These are phyloP conservation scores for Cryphonectria japonica DNA, from an alignment of 2,329 filamentous ascomycete genomes.

Conservation along the genomic window DNA sequence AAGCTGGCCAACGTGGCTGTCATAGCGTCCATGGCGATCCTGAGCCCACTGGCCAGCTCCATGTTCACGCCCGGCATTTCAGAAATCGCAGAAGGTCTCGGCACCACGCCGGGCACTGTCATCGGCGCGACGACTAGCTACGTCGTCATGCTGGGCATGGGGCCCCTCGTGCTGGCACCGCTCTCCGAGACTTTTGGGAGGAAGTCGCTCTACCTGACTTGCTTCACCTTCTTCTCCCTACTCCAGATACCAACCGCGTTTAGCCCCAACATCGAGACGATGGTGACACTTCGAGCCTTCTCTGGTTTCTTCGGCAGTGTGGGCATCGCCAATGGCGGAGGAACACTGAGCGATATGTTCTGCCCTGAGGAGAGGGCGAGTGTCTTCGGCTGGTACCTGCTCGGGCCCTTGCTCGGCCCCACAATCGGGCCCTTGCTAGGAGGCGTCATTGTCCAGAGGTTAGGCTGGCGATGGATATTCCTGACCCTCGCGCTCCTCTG, in stretches of 20 bases:
- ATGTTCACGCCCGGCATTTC: constrained; percentile 27
- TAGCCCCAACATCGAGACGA: constrained; percentile 23
- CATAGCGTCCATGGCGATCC: constrained; percentile 26
- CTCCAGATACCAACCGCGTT: constrained; percentile 24
- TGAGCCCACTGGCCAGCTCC: constrained; percentile 28
- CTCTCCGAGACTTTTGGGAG: constrained; percentile 26
- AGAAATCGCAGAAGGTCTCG: constrained; percentile 21
- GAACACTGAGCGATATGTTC: constrained; percentile 28
- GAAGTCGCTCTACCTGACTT: constrained; percentile 18
- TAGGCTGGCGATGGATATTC: constrained; percentile 27
- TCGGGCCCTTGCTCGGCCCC: constrained; percentile 24
- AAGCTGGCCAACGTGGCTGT: constrained; percentile 27
- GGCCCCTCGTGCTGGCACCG: constrained; percentile 24
- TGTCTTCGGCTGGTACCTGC: constrained; percentile 25
- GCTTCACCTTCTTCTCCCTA: constrained; percentile 24
- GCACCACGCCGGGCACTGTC: constrained; percentile 20
- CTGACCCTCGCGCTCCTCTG: constrained; percentile 19
- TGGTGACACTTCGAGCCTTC: constrained; percentile 20
- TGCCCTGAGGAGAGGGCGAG: constrained; percentile 20
- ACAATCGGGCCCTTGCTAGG: constrained; percentile 25
- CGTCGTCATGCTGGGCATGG: constrained; percentile 21
- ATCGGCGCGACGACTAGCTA: constrained; percentile 23
- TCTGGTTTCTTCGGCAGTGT: constrained; percentile 25
- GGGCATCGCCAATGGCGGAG: constrained; percentile 26
- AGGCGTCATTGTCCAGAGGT: constrained; percentile 20